Evolutionary conservation across 2,329 filamentous ascomycete species (phyloP).

Genomic region (Immersiporthe knoxdaviesiana): DNA sequence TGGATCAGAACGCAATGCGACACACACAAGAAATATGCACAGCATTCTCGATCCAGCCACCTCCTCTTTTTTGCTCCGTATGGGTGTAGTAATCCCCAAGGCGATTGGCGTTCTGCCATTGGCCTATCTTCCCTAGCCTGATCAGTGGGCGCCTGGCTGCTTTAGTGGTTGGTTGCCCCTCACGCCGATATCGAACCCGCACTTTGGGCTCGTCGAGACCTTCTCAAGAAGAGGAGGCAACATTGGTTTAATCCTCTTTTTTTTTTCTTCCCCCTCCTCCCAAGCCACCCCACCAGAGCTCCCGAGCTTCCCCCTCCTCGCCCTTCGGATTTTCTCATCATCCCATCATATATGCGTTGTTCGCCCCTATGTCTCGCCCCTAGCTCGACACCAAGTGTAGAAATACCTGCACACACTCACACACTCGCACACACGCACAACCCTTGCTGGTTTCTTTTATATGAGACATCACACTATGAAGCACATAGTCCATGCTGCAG

Average conservation of each 20-base stretch:
- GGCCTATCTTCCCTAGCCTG: background rate
- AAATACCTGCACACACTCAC: background rate
- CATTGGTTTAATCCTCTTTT: background rate
- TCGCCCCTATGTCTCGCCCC: background rate
- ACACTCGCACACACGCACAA: no score
- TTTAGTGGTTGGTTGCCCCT: background rate
- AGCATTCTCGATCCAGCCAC: background rate
- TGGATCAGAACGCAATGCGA: background rate
- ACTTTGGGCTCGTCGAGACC: background rate
- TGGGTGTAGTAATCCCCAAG: background rate
- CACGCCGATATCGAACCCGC: background rate
- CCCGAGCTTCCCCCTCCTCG: background rate
- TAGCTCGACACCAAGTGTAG: background rate
- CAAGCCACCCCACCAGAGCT: background rate
- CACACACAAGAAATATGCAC: background rate
- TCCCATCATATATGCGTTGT: slow-evolving; percentile 1
- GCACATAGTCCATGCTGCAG: slow-evolving; percentile 34
- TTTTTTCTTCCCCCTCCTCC: no score
- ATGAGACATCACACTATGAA: slow-evolving; percentile 35
- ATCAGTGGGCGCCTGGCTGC: background rate
- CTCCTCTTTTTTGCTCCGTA: background rate
- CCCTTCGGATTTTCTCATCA: background rate
- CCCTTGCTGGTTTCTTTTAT: background rate
- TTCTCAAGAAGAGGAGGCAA: background rate
- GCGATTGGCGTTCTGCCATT: background rate